Evolutionary conservation across 2,329 filamentous ascomycete species (phyloP).

Genomic region (Xylaria arbuscula): DNA sequence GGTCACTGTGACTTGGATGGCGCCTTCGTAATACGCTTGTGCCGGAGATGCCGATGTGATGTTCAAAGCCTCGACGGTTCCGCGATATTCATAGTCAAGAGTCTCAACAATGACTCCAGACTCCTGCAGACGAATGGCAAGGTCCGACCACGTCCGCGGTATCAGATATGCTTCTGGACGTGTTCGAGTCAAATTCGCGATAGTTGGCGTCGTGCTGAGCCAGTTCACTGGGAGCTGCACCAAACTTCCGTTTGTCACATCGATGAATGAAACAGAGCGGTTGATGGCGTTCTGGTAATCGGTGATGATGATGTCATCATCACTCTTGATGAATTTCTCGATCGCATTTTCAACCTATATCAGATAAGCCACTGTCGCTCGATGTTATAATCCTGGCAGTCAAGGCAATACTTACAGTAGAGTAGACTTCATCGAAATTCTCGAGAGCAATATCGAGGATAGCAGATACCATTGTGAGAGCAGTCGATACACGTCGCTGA

Average conservation of each 20-base stretch:
- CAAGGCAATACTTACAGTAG: constrained; percentile 33
- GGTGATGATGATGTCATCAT: constrained; percentile 45
- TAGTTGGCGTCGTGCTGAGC: constrained; percentile 43
- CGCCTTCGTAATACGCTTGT: constrained; percentile 43
- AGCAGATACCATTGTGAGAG: constrained; percentile 44
- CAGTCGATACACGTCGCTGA: constrained; percentile 45
- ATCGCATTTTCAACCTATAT: constrained; percentile 40
- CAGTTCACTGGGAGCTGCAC: constrained; percentile 42
- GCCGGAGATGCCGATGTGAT: constrained; percentile 39
- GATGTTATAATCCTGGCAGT: not conserved
- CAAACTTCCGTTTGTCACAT: constrained; percentile 41
- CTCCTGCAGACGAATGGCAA: constrained; percentile 41
- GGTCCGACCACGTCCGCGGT: constrained; percentile 42
- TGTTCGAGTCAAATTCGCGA: constrained; percentile 41
- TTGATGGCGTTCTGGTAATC: constrained; percentile 39
- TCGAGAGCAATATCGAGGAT: constrained; percentile 45
- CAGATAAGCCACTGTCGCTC: constrained; percentile 6
- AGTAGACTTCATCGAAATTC: constrained; percentile 41
- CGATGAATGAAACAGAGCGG: constrained; percentile 45
- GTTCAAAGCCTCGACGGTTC: constrained; percentile 40
- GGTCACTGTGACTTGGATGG: constrained; percentile 43
- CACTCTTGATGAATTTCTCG: constrained; percentile 40
- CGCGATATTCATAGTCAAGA: constrained; percentile 41
- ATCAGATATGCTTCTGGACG: constrained; percentile 46
- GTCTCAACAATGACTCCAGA: constrained; percentile 43